Evolutionary conservation across 2,329 filamentous ascomycete species (phyloP), one percentile per base, ranked within the genome.

Genomic region (Sarocladium kiliense): DNA sequence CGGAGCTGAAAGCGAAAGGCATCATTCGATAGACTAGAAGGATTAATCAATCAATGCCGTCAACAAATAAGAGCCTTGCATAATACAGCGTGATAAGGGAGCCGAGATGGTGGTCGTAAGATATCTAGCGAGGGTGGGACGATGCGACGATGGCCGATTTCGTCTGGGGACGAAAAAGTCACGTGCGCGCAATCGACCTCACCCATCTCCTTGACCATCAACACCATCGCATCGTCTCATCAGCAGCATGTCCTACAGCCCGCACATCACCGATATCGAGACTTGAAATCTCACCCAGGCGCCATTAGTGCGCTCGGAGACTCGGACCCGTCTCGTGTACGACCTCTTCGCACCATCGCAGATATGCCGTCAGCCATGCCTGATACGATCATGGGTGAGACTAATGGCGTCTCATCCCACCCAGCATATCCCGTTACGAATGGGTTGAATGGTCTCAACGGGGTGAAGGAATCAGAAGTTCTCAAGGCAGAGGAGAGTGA

Each of bases 1-100:
- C 76, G 39, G 71, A 69, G 10, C 68, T 96, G 60, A 88, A 79
- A 64, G 72, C 76, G 30, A 79, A 84, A 51, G 90, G 90, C 0
- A 83, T 90, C 2, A 75, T 96, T 12, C 71, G 76, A 47, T 84
- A 74, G 58, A 60, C 19, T 9, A 53, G 11, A 14, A 19, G 11
- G 18, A 27, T 18, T 16, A 6, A 34, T 9, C 27, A 18, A 10
- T 19, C 21, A 4, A 36, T 19, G 11, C 26, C 5, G 36, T 7
- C n/a, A n/a, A n/a, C 3, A 36, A 23, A 19, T 27, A 27, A 27
- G 30, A 32, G 5, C n/a, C 21, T 12, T 27, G 18, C 41, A 25
- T 47, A 21, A n/a, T 30, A 26, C 12, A n/a, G 44, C 19, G 44
- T 44, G 44, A 47, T 26, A 18, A 27, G 23, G 23, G 44, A 3